These are phyloP conservation scores for Apiotrichum sp. DNA, from an alignment of 1,284 basidiomycete genomes.

Conservation along the genomic window DNA sequence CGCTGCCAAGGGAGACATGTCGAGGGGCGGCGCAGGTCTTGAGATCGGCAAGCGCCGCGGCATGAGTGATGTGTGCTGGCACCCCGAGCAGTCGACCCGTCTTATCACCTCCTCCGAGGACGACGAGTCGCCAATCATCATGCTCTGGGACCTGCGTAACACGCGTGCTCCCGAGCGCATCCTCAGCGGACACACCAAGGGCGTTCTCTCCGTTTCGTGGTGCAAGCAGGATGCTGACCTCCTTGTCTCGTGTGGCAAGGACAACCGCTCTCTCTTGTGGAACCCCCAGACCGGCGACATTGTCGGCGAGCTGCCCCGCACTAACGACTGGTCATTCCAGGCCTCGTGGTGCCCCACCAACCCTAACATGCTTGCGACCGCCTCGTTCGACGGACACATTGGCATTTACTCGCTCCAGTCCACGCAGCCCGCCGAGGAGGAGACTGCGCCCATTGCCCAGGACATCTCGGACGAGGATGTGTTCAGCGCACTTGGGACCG, in stretches of 20 bases:
- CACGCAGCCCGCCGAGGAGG: slow-evolving; percentile 58
- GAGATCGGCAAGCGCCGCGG: slow-evolving; percentile 73
- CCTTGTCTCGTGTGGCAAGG: slow-evolving; percentile 92
- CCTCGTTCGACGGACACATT: slow-evolving; percentile 74
- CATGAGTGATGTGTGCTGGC: slow-evolving; percentile 98
- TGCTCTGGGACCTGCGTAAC: slow-evolving; percentile 98
- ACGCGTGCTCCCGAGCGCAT: slow-evolving; percentile 93
- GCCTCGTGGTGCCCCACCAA: slow-evolving; percentile 95
- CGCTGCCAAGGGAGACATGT: slow-evolving; percentile 55
- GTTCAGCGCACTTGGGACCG: slow-evolving; percentile 63
- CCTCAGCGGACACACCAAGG: slow-evolving; percentile 90
- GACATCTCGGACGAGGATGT: slow-evolving; percentile 46
- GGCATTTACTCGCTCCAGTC: slow-evolving; percentile 83
- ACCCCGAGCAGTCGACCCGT: slow-evolving; percentile 91
- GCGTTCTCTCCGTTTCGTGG: slow-evolving; percentile 91
- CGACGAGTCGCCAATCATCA: slow-evolving; percentile 89
- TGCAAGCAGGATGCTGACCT: slow-evolving; percentile 92
- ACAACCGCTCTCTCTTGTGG: slow-evolving; percentile 93
- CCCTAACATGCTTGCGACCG: slow-evolving; percentile 76
- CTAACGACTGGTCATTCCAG: slow-evolving; percentile 96
- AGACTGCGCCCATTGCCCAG: slow-evolving; percentile 29
- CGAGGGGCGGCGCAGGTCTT: slow-evolving; percentile 58
- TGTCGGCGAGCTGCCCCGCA: slow-evolving; percentile 88
- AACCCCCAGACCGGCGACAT: slow-evolving; percentile 88
- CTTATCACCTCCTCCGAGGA: slow-evolving; percentile 94